Evolutionary conservation across 768 basidiomycete genomes (phyloP).

Genomic region (Boletus bicolor): DNA sequence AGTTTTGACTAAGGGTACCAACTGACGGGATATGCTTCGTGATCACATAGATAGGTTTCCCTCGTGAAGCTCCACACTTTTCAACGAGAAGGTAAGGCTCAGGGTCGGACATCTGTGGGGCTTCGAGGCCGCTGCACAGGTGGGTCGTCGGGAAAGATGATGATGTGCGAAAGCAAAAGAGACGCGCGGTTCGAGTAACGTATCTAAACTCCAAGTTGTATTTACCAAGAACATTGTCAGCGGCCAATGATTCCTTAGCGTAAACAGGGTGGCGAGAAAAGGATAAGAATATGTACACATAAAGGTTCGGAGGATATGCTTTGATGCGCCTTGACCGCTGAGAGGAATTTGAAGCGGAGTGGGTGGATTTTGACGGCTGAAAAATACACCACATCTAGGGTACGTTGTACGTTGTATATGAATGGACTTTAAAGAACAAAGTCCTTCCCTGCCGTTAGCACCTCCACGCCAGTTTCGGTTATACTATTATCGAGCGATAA

Average conservation of each 20-base stretch:
- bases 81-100: constrained; percentile 40
- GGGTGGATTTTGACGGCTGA: constrained; percentile 15
- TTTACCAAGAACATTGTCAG: constrained; percentile 30
- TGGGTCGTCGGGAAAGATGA: constrained; percentile 14
- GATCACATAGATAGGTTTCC: constrained; percentile 42
- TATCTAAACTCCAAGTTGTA: constrained; percentile 26
- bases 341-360: constrained; percentile 20
- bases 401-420: constrained; percentile 12
- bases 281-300: constrained; percentile 34
- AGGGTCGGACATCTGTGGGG: constrained; percentile 22
- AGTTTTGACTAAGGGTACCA: constrained; percentile 2
- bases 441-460: constrained; percentile 63
- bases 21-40: constrained; percentile 43
- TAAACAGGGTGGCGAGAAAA: constrained; percentile 24
- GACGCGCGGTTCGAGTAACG: constrained; percentile 23
- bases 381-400: constrained; percentile 19
- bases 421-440: constrained; percentile 21
- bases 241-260: constrained; percentile 25
- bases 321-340: constrained; percentile 27
- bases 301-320: constrained; percentile 22
- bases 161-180: constrained; percentile 27
- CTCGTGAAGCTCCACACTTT: constrained; percentile 41
- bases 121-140: constrained; percentile 10
- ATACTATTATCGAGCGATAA: constrained; percentile 50
- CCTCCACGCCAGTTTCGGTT: constrained; percentile 87